Conservation (phyloP, 441 rosid genomes). For the Bocquillonia castaneifolia region DNA sequence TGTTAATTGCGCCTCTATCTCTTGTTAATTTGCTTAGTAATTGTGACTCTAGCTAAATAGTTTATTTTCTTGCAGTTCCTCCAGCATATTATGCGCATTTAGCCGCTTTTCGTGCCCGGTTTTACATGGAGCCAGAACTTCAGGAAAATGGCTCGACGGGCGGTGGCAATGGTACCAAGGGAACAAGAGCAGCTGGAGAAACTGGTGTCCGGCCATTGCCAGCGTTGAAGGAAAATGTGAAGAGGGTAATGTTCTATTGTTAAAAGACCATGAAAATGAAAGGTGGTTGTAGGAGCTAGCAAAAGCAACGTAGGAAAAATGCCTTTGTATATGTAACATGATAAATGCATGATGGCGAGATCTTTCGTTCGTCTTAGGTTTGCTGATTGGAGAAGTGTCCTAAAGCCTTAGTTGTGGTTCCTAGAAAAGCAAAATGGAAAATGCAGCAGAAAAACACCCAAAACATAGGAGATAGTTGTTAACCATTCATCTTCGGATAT, state of each 20-base stretch:
- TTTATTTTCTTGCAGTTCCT: slow-evolving; percentile 58
- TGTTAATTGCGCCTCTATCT: neutral
- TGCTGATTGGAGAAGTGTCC: slow-evolving; percentile 14
- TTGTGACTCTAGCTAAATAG: neutral
- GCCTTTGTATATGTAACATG: slow-evolving; percentile 17
- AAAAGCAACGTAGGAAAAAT: neutral
- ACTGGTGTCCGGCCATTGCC: slow-evolving; percentile 75
- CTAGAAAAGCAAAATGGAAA: neutral
- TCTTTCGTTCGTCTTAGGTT: slow-evolving; percentile 18
- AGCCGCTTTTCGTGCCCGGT: slow-evolving; percentile 95
- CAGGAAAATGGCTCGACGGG: slow-evolving; percentile 69
- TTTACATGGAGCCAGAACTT: slow-evolving; percentile 88
- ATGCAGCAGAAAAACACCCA: neutral
- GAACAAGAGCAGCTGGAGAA: slow-evolving; percentile 44
- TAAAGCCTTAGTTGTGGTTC: slow-evolving; percentile 11
- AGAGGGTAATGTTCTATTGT: slow-evolving; percentile 97
- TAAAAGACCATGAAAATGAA: slow-evolving; percentile 20
- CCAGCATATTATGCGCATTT: slow-evolving; percentile 97
- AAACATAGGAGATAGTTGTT: slow-evolving; percentile 6
- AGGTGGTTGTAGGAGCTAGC: neutral
- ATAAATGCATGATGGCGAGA: slow-evolving; percentile 12
- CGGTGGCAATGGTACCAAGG: slow-evolving; percentile 29
- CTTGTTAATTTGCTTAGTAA: neutral
- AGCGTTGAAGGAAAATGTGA: slow-evolving; percentile 94
- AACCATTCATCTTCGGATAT: neutral